Conservation (phyloP, 1,139 yeast species). For the Candida sanyaensis region DNA sequence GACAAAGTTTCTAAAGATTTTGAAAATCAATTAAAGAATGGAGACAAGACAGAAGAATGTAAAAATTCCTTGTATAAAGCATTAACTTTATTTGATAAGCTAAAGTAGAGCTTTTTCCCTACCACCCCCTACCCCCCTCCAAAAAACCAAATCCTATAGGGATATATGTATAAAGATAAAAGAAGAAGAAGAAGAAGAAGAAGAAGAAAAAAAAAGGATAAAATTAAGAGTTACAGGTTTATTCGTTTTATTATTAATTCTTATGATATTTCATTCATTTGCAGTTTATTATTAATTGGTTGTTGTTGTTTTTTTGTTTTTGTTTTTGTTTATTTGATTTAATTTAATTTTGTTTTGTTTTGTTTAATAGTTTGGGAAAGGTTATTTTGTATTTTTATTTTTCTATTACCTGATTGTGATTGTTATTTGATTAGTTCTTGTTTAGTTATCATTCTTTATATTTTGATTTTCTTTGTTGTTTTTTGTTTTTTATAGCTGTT, state of each 20-base stretch:
- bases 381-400: background rate
- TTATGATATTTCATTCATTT: background rate
- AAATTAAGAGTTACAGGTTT: background rate
- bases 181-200: too few relatives aligned
- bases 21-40: constrained; percentile 8
- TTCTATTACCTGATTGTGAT: background rate
- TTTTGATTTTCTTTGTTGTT: background rate
- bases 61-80: constrained; percentile 27
- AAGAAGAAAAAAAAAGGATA: too few relatives aligned
- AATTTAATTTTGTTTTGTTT: too few relatives aligned
- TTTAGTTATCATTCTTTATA: background rate
- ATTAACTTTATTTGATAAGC: constrained; percentile 24
- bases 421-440: too few relatives aligned
- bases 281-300: background rate
- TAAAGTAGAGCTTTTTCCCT: background rate
- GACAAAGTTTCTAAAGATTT: constrained; percentile 16
- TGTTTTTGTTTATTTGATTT: background rate
- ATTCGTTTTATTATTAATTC: background rate
- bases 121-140: background rate
- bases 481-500: background rate
- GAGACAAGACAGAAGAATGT: constrained; percentile 16
- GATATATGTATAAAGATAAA: too few relatives aligned
- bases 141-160: too few relatives aligned
- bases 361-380: background rate
- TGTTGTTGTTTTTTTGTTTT: too few relatives aligned